Evolutionary conservation across 176 grass and related monocot genomes (phyloP), one percentile per base, ranked within the genome.

Genomic region (maize (Zea mays)): DNA sequence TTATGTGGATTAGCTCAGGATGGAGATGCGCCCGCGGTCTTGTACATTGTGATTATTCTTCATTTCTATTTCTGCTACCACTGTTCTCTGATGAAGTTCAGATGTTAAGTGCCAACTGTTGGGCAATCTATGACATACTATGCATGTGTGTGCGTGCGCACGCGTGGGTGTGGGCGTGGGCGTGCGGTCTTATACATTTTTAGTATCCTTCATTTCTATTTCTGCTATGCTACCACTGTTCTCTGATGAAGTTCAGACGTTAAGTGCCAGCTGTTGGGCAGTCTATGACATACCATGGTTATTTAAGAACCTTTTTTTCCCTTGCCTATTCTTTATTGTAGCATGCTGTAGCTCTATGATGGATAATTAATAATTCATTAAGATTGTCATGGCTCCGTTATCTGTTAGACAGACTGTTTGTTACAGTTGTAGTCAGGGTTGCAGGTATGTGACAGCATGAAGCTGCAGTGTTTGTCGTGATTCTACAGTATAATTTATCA

Each of bases 201-300:
- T n/a, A n/a, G n/a, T n/a, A n/a, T n/a, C n/a, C n/a, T n/a, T 35
- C 70, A 17, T 72, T 34, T 72, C 4, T 54, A 5, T 38, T 52
- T 54, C 54, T 6, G n/a, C n/a, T n/a, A n/a, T 51, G 12, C 13
- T 37, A 50, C 8, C 47, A 72, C 48, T 19, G 7, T 11, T 51
- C 69, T 72, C 69, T 72, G 48, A 52, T 72, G 33, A 36, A 52
- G 13, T 72, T 51, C 14, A 52, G 48, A 72, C 54, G 27, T 35
- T 38, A 38, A 50, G 7, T 54, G 14, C 4, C 33, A 38, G 8
- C 12, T 54, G 48, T 50, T 14, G 6, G 4, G 14, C 19, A 37
- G 38, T 6, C 33, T 62, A 14, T 58, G 17, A 20, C 55, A 9
- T 46, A 49, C 6, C 19, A 35, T 48, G 66, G 67, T 70, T 49